Conservation (phyloP, 306 rosid genomes). For the Cucurbita maxima region DNA sequence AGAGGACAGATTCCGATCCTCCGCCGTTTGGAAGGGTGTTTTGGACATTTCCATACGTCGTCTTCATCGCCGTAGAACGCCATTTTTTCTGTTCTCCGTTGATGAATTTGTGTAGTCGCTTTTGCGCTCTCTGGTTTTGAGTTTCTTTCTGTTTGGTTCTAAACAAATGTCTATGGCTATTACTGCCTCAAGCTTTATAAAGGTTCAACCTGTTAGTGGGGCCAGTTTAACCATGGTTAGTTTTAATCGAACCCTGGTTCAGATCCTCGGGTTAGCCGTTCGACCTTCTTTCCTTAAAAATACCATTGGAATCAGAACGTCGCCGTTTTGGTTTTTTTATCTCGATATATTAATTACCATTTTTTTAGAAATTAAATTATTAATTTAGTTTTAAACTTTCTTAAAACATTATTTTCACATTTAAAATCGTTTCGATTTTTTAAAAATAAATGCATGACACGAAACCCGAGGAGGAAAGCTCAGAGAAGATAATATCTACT, state of each 20-base stretch:
- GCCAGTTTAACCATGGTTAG: background rate
- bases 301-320: background rate
- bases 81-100: slow-evolving; percentile 16
- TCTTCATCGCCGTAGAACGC: slow-evolving; percentile 63
- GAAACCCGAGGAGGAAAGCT: too few species aligned
- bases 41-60: slow-evolving; percentile 72
- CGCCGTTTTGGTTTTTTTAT: background rate
- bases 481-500: too few species aligned
- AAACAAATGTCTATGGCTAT: background rate
- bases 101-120: background rate
- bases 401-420: too few species aligned
- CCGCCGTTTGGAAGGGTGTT: slow-evolving; percentile 80
- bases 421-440: too few species aligned
- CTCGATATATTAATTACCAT: too few species aligned
- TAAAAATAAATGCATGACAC: too few species aligned
- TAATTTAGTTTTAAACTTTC: too few species aligned
- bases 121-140: background rate
- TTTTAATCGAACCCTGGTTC: background rate
- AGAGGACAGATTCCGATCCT: slow-evolving; percentile 59
- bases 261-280: background rate
- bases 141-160: background rate
- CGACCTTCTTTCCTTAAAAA: background rate
- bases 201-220: background rate
- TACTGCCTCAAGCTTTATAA: background rate
- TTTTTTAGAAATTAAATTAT: too few species aligned